Conservation (phyloP, 2,329 filamentous ascomycete species). For the Cryphonectria japonica region DNA sequence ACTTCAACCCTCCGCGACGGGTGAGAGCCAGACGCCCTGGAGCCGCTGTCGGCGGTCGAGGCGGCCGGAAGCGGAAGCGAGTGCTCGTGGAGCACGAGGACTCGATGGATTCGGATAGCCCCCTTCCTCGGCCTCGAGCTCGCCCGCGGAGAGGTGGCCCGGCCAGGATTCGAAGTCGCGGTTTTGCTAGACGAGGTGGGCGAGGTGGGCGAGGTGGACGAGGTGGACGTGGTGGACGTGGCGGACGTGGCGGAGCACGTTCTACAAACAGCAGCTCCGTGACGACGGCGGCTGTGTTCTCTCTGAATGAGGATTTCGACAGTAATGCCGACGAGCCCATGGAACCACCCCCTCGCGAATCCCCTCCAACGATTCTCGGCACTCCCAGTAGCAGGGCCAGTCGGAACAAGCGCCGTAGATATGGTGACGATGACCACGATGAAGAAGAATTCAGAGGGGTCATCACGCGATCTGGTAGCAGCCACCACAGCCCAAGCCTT, state of each 20-base stretch:
- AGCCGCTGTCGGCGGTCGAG: constrained; percentile 16
- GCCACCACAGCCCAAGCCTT: constrained; percentile 24
- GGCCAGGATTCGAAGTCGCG: constrained; percentile 15
- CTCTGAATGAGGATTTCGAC: constrained; percentile 21
- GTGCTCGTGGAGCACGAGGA: background rate
- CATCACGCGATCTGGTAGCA: constrained; percentile 23
- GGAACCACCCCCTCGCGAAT: background rate
- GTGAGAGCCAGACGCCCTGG: constrained; percentile 20
- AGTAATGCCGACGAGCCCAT: constrained; percentile 4
- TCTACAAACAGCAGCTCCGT: constrained; percentile 10
- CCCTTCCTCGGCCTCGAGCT: constrained; percentile 16
- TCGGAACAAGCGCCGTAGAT: constrained; percentile 24
- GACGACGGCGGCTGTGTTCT: constrained; percentile 25
- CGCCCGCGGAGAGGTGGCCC: constrained; percentile 16
- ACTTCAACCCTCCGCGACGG: constrained; percentile 26
- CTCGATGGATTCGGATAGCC: constrained; percentile 20
- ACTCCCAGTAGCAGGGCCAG: constrained; percentile 27
- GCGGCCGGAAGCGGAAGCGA: constrained; percentile 28
- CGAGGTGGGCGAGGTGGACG: constrained; percentile 25
- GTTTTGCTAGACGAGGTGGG: constrained; percentile 20
- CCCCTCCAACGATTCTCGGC: constrained; percentile 26
- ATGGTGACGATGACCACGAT: constrained; percentile 21
- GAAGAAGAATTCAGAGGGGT: constrained; percentile 18
- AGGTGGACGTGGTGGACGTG: constrained; percentile 21
- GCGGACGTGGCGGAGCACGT: constrained; percentile 23